A percentile compares a stretch with the other conserved stretches of the same genome.
Evolutionary conservation across 805 yeast species (phyloP).

Genomic region (Candida vaughaniae): DNA sequence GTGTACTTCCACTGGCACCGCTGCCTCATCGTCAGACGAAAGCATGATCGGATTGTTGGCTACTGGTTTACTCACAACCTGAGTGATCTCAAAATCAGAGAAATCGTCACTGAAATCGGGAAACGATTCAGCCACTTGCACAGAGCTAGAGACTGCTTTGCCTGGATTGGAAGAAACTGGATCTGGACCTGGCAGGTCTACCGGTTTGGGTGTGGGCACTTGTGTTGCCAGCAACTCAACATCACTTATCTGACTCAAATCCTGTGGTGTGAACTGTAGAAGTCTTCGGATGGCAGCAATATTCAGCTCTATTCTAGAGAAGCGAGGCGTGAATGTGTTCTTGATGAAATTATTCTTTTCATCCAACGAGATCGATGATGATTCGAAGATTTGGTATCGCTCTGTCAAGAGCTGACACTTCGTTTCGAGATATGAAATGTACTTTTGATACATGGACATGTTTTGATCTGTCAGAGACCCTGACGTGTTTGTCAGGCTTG

Average conservation of each 20-base stretch:
- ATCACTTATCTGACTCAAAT: conserved; percentile 6
- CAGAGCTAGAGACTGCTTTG: no score
- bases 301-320: conserved; percentile 17
- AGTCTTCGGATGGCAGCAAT: conserved; percentile 2
- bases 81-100: conserved; percentile 9
- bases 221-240: conserved; percentile 1
- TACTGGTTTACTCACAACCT: conserved; percentile 3
- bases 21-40: background rate
- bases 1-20: background rate
- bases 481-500: no score
- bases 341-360: conserved; percentile 29
- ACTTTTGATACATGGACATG: conserved; percentile 6
- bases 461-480: no score
- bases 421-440: conserved; percentile 20
- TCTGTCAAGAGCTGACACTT: conserved; percentile 28
- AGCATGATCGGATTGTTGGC: background rate
- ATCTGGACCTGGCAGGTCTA: conserved; percentile 2
- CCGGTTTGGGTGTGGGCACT: no score
- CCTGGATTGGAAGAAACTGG: no score
- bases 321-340: conserved; percentile 24
- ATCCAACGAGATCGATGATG: conserved; percentile 38
- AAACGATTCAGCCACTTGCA: conserved; percentile 1
- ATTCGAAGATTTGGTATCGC: conserved; percentile 30
- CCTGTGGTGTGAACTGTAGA: conserved; percentile 1
- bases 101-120: conserved; percentile 5